Percentiles rank a stretch among this genome's conserved stretches.
Evolutionary conservation across 1,284 basidiomycete species (phyloP).

Genomic region (Hypsizygus ulmarius): DNA sequence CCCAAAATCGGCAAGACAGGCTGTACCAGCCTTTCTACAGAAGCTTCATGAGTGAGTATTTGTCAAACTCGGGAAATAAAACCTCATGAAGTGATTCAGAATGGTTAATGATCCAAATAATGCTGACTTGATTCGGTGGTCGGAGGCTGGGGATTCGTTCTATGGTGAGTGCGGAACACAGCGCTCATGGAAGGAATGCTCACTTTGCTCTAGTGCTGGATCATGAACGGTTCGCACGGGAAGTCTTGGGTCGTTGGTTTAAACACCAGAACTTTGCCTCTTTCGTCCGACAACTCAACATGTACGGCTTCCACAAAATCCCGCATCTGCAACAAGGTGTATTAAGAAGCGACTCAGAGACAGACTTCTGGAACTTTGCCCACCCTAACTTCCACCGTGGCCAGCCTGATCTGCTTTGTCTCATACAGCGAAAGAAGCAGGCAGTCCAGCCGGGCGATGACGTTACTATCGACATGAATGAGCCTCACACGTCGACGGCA

Average conservation of each 20-base stretch:
- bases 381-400: conserved; percentile 89
- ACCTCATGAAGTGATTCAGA: conserved; percentile 38
- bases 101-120: conserved; percentile 90
- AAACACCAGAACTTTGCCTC: conserved; percentile 95
- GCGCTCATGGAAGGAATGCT: neutral
- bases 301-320: conserved; percentile 97
- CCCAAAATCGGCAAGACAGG: conserved; percentile 15
- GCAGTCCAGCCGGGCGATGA: conserved; percentile 30
- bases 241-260: conserved; percentile 92
- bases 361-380: conserved; percentile 92
- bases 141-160: conserved; percentile 86
- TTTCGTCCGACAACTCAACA: conserved; percentile 96
- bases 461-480: conserved; percentile 28
- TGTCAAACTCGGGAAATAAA: neutral
- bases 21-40: conserved; percentile 24
- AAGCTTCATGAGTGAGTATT: conserved; percentile 22
- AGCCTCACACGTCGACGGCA: conserved; percentile 4
- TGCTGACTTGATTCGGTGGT: conserved; percentile 87
- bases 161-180: conserved; percentile 57
- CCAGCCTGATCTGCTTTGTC: conserved; percentile 87
- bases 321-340: conserved; percentile 96
- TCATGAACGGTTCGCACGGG: conserved; percentile 88
- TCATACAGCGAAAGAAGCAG: conserved; percentile 66
- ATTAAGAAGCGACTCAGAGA: conserved; percentile 76
- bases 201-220: conserved; percentile 68